phyloP scores from a whole-genome alignment of 164 flowering plant species.

The Stephania yunnanensis region DNA sequence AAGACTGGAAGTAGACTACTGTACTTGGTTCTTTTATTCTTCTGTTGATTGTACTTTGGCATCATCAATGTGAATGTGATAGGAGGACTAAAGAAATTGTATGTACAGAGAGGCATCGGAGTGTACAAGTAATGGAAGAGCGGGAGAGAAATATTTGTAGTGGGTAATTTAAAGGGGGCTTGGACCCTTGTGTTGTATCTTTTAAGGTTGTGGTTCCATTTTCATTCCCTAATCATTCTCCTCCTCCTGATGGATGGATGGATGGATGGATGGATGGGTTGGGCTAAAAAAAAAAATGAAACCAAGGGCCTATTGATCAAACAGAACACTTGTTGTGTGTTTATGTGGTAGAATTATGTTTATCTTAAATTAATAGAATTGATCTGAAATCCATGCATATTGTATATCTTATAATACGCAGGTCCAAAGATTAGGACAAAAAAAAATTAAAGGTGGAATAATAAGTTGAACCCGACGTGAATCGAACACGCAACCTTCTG shows the following conservation, averaged over 20 bases:
- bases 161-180: neutral
- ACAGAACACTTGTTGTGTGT: too few species aligned
- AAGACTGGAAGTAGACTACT: neutral
- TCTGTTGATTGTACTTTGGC: neutral
- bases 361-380: too few species aligned
- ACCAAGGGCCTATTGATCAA: neutral
- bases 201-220: neutral
- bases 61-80: neutral
- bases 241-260: neutral
- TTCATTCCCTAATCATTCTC: neutral
- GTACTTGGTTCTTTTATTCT: neutral
- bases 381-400: too few species aligned
- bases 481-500: constrained; percentile 99
- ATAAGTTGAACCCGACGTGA: constrained; percentile 75
- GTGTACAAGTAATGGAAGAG: neutral
- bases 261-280: neutral
- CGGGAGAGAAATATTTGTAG: neutral
- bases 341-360: too few species aligned
- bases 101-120: neutral
- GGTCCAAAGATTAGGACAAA: neutral
- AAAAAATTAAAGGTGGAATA: neutral
- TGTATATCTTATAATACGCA: too few species aligned
- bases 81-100: neutral
- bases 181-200: constrained; percentile 2
- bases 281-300: neutral